phyloP scores from a whole-genome alignment of 2,329 filamentous ascomycete species.

The Pseudogymnoascus sp. region DNA sequence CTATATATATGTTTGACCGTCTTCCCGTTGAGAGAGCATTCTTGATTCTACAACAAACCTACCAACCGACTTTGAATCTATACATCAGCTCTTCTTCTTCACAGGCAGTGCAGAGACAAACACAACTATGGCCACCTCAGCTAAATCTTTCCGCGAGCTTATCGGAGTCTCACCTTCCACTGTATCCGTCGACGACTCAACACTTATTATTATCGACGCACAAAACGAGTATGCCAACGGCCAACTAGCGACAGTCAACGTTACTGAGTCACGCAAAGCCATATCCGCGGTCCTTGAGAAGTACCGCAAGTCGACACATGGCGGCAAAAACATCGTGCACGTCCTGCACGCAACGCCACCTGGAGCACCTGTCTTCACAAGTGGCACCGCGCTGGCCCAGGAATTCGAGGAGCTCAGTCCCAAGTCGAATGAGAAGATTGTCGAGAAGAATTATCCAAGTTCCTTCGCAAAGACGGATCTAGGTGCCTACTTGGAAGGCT shows the following conservation, averaged over 20 bases:
- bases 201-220: conserved; percentile 60
- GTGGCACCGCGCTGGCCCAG: conserved; percentile 47
- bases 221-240: conserved; percentile 56
- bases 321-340: conserved; percentile 40
- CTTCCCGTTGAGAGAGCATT: background rate
- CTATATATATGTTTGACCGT: background rate
- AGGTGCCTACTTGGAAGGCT: conserved; percentile 41
- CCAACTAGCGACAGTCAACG: conserved; percentile 44
- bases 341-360: conserved; percentile 48
- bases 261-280: conserved; percentile 42
- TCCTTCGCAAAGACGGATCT: conserved; percentile 54
- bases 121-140: background rate
- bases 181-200: conserved; percentile 48
- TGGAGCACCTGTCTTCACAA: conserved; percentile 58
- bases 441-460: conserved; percentile 50
- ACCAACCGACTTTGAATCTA: background rate
- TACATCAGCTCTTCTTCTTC: background rate
- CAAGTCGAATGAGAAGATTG: conserved; percentile 42
- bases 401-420: conserved; percentile 53
- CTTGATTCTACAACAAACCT: background rate
- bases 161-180: conserved; percentile 46
- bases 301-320: conserved; percentile 41
- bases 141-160: conserved; percentile 23
- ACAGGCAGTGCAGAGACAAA: background rate
- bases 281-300: conserved; percentile 49